phyloP scores from a whole-genome alignment of 176 grass and related monocot species.

The Zoysia pacifica region DNA sequence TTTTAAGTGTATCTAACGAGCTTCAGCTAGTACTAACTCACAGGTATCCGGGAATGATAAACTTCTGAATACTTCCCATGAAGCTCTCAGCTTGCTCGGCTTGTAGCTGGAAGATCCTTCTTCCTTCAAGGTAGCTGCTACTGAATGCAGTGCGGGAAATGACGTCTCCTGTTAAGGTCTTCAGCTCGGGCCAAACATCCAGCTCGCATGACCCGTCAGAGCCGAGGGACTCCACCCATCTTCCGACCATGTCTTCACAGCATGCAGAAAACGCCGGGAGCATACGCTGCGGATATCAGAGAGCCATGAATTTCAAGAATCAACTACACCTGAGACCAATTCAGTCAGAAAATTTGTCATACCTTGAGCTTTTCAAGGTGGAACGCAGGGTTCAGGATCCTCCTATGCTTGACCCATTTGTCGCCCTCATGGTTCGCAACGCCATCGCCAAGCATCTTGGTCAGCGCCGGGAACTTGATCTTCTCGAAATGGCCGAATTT shows the following conservation, averaged over 20 bases:
- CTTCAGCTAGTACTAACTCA: conserved; percentile 22
- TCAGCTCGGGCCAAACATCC: conserved; percentile 39
- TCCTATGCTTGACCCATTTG: conserved; percentile 66
- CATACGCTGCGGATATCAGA: conserved; percentile 47
- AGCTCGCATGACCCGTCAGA: conserved; percentile 34
- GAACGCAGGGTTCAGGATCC: conserved; percentile 60
- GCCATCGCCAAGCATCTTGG: conserved; percentile 25
- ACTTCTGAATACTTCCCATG: conserved; percentile 12
- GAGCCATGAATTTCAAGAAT: background rate
- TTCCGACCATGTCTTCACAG: conserved; percentile 52
- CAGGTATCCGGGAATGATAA: conserved; percentile 55
- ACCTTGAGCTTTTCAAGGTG: conserved; percentile 64
- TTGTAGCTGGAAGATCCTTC: conserved; percentile 61
- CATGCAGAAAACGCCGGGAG: conserved; percentile 58
- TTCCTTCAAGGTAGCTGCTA: conserved; percentile 53
- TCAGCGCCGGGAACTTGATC: conserved; percentile 18
- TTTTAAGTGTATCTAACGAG: background rate
- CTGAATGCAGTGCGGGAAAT: conserved; percentile 41
- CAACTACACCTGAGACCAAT: background rate
- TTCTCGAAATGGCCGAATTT: conserved; percentile 60
- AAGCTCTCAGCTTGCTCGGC: conserved; percentile 36
- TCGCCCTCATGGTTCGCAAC: conserved; percentile 42
- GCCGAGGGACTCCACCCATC: conserved; percentile 44
- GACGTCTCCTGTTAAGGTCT: conserved; percentile 36
- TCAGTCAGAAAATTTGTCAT: background rate